phyloP scores from a whole-genome alignment of 495 filamentous ascomycete species.

The Mytilinidion resinicola region DNA sequence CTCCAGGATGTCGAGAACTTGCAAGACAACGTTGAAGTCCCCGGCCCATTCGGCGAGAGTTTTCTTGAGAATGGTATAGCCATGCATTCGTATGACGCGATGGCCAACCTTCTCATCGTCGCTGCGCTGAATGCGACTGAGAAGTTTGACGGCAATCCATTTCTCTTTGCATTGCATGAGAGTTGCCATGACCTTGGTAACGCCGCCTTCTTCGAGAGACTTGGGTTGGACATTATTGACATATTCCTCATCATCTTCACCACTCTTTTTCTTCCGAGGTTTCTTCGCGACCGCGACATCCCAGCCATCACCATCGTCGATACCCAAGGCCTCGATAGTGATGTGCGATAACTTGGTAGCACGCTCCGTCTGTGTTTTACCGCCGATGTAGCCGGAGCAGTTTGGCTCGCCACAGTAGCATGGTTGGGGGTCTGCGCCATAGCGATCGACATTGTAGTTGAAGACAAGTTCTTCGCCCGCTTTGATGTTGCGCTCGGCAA shows the following conservation, averaged over 20 bases:
- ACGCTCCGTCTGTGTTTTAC: slow-evolving; percentile 93
- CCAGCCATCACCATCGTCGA: slow-evolving; percentile 90
- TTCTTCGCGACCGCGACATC: slow-evolving; percentile 81
- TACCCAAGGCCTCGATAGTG: slow-evolving; percentile 90
- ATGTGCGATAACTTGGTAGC: slow-evolving; percentile 86
- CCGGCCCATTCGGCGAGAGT: slow-evolving; percentile 77
- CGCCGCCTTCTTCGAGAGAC: slow-evolving; percentile 76
- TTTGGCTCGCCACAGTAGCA: slow-evolving; percentile 96
- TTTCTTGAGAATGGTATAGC: slow-evolving; percentile 87
- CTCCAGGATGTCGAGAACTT: slow-evolving; percentile 84
- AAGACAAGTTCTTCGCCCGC: slow-evolving; percentile 97
- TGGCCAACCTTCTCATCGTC: slow-evolving; percentile 84
- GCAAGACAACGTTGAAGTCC: slow-evolving; percentile 80
- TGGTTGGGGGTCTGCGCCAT: slow-evolving; percentile 90
- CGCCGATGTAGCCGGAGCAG: slow-evolving; percentile 93
- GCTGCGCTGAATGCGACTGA: slow-evolving; percentile 81
- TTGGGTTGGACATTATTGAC: slow-evolving; percentile 83
- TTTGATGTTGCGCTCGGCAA: slow-evolving; percentile 78
- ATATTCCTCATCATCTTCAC: slow-evolving; percentile 93
- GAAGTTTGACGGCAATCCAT: slow-evolving; percentile 95
- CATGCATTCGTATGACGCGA: slow-evolving; percentile 91
- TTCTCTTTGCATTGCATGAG: slow-evolving; percentile 98
- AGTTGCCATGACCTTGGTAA: slow-evolving; percentile 97
- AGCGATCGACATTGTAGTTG: slow-evolving; percentile 99
- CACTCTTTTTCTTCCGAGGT: slow-evolving; percentile 88